Evolutionary conservation across 1,284 basidiomycete species (phyloP).

Genomic region (Pascua guehoae): DNA sequence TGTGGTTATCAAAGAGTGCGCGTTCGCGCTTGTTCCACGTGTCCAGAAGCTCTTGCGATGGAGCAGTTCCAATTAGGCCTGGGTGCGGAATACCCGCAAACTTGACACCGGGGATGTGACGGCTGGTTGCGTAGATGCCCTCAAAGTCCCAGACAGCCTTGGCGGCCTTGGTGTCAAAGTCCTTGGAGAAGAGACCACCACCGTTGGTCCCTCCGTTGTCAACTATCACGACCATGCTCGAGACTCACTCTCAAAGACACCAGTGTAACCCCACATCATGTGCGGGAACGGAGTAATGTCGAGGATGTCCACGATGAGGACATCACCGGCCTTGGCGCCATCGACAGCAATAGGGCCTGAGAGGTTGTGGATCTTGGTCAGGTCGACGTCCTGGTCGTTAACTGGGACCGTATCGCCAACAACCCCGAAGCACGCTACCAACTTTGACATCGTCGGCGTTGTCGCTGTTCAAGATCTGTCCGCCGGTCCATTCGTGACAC

Average conservation of each 20-base stretch:
- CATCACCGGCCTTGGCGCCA: slow-evolving; percentile 72
- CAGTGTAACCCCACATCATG: slow-evolving; percentile 77
- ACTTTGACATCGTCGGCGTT: slow-evolving; percentile 47
- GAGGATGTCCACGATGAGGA: slow-evolving; percentile 53
- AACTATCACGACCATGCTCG: neutral
- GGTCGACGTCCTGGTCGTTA: slow-evolving; percentile 9
- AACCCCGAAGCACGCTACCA: slow-evolving; percentile 42
- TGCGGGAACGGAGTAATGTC: slow-evolving; percentile 66
- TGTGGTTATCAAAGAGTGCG: slow-evolving; percentile 8
- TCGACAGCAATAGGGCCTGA: slow-evolving; percentile 70
- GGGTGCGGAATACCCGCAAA: slow-evolving; percentile 75
- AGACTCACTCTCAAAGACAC: slow-evolving; percentile 38
- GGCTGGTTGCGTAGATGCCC: slow-evolving; percentile 62
- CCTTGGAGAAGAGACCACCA: slow-evolving; percentile 10
- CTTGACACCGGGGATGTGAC: slow-evolving; percentile 72
- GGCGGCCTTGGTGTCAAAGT: slow-evolving; percentile 56
- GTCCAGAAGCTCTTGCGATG: slow-evolving; percentile 65
- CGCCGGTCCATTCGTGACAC: slow-evolving; percentile 74
- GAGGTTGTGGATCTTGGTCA: slow-evolving; percentile 57
- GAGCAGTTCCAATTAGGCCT: slow-evolving; percentile 70
- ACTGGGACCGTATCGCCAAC: slow-evolving; percentile 55
- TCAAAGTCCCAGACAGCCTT: slow-evolving; percentile 79
- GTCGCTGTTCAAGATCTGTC: slow-evolving; percentile 64
- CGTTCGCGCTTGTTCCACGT: slow-evolving; percentile 70
- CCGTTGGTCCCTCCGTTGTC: slow-evolving; percentile 6